Conservation (phyloP, 495 filamentous ascomycete species). For the Penicillium parvum region DNA sequence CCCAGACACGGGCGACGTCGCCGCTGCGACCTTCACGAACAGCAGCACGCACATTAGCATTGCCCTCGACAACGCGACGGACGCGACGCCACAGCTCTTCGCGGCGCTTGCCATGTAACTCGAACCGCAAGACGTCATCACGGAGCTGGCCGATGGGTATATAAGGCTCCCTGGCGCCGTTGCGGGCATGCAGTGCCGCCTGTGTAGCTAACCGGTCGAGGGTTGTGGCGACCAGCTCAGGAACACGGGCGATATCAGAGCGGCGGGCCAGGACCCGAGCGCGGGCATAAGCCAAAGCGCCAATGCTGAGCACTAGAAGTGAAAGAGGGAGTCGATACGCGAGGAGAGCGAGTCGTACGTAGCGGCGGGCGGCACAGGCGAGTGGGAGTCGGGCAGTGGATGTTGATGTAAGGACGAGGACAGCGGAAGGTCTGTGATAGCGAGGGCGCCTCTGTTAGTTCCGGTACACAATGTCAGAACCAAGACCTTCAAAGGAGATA, state of each 20-base stretch:
- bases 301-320: constrained; percentile 53
- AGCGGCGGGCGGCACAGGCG: constrained; percentile 81
- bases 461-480: constrained; percentile 44
- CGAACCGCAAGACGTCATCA: constrained; percentile 82
- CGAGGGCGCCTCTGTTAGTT: constrained; percentile 76
- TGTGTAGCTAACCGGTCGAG: constrained; percentile 78
- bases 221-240: constrained; percentile 72
- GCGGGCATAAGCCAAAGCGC: constrained; percentile 52
- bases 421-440: constrained; percentile 59
- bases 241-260: constrained; percentile 64
- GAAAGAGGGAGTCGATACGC: constrained; percentile 92
- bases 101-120: constrained; percentile 68
- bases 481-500: constrained; percentile 30
- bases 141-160: constrained; percentile 83
- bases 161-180: constrained; percentile 63
- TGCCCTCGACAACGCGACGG: constrained; percentile 77
- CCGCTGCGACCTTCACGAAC: constrained; percentile 78
- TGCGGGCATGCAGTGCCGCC: constrained; percentile 69
- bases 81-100: constrained; percentile 80
- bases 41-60: constrained; percentile 83
- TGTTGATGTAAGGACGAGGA: constrained; percentile 58
- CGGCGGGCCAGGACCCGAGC: constrained; percentile 51
- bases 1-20: constrained; percentile 87
- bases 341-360: constrained; percentile 86
- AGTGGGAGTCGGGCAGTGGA: constrained; percentile 87